Conservation (phyloP, 2,329 filamentous ascomycete genomes). For the Clarireedia homoeocarpa region DNA sequence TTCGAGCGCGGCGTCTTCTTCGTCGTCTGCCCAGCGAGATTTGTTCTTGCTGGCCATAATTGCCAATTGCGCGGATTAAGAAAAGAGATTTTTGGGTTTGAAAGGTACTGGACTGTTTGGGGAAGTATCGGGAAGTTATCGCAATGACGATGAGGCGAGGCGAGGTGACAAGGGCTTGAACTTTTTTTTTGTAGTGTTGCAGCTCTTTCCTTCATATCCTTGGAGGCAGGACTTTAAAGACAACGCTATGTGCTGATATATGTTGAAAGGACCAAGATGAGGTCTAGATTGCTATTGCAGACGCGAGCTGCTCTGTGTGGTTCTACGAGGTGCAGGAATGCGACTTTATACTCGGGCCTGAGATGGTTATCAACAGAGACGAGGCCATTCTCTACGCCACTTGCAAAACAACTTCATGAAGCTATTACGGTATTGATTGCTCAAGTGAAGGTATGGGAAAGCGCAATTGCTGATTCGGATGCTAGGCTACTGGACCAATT, state of each 20-base stretch:
- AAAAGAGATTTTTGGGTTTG: neutral
- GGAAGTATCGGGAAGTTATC: neutral
- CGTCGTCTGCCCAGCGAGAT: slow-evolving; percentile 83
- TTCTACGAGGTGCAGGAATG: slow-evolving; percentile 15
- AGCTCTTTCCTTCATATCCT: neutral
- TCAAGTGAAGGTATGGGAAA: neutral
- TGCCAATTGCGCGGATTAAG: neutral
- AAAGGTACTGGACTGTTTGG: neutral
- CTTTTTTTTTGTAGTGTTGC: slow-evolving; percentile 3
- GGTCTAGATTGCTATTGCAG: slow-evolving; percentile 21
- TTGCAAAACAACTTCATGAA: slow-evolving; percentile 79
- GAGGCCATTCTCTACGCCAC: slow-evolving; percentile 75
- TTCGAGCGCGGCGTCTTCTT: slow-evolving; percentile 69
- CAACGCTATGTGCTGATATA: slow-evolving; percentile 13
- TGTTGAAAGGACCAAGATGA: slow-evolving; percentile 19
- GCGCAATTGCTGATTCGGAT: slow-evolving; percentile 28
- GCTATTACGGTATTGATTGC: slow-evolving; percentile 64
- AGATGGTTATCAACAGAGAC: slow-evolving; percentile 27
- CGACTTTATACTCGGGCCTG: slow-evolving; percentile 12
- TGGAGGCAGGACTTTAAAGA: neutral
- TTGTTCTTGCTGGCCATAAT: slow-evolving; percentile 18
- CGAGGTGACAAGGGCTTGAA: slow-evolving; percentile 5
- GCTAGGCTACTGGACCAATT: slow-evolving; percentile 75
- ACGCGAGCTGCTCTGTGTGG: slow-evolving; percentile 20
- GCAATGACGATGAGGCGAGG: slow-evolving; percentile 6